Evolutionary conservation across 208 protist species (phyloP), one percentile per base, ranked within the genome.

Genomic region (Acanthamoeba culbertsoni): DNA sequence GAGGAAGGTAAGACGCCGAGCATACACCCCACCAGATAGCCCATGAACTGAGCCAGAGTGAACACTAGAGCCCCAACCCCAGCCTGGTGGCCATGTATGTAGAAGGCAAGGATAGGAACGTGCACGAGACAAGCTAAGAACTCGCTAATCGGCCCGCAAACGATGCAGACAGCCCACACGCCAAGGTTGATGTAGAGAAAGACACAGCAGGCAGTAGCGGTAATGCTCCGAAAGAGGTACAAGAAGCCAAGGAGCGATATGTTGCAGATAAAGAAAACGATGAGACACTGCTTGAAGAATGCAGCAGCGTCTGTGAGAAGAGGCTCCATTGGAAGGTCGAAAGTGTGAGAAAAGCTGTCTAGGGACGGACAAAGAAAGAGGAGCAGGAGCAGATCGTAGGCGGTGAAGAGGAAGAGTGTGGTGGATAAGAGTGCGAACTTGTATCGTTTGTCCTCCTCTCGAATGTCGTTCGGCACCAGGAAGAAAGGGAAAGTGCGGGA

Each of bases 101-200:
- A 89, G 46, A 89, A 89, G 31, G 33, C 79, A 6, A 89, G 53
- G 46, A 89, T 45, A 18, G 79, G 79, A 3, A 89, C 79, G 45
- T 65, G 51, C 45, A 89, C 53, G 46, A 89, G 53, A 7, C 79
- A 53, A 10, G 16, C 33, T 7, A 65, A 37, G 79, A 65, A 89
- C 53, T 89, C 79, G 53, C 23, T 40, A 1, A 65, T 20, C 8
- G 79, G 51, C 1, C 79, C 79, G 35, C 53, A 89, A n/a, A 89
- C 40, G 7, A 89, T 31, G 53, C 79, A 62, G 14, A 89, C 14
- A 48, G 48, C 12, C 68, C 68, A 79, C 37, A 79, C 68, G 68
- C 40, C 33, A 5, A 6, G 37, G 68, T 79, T 79, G 68, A 79
- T 48, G 68, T 79, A 79, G 68, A 48, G 26, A 8, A 79, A 79